These are phyloP conservation scores for Ophiostoma australiae DNA, from an alignment of 2,329 filamentous ascomycete species.

Conservation along the genomic window DNA sequence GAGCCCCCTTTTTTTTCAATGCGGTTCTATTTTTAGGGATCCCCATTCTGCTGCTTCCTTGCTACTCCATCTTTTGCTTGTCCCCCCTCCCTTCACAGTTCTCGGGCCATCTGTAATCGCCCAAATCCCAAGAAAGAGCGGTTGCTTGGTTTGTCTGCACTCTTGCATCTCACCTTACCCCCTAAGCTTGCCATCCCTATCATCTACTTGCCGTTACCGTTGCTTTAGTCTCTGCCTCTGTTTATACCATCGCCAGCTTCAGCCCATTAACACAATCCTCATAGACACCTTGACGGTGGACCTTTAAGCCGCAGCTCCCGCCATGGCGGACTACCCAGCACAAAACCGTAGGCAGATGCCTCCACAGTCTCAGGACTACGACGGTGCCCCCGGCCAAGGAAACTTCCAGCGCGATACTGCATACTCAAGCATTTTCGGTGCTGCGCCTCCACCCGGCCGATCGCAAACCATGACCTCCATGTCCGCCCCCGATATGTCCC, in stretches of 20 bases:
- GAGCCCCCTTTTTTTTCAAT: constrained; percentile 19
- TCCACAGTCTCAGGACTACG: constrained; percentile 46
- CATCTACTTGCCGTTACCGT: neutral
- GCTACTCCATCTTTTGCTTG: constrained; percentile 8
- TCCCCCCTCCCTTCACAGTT: constrained; percentile 37
- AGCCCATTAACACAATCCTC: neutral
- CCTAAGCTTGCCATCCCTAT: neutral
- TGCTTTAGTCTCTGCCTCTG: neutral
- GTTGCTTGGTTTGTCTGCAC: neutral
- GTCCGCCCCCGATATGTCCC: constrained; percentile 49
- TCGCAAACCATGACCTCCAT: constrained; percentile 94
- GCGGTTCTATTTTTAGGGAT: constrained; percentile 24
- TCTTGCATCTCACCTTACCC: neutral
- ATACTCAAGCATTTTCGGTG: constrained; percentile 93
- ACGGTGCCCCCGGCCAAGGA: constrained; percentile 37
- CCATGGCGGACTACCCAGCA: constrained; percentile 57
- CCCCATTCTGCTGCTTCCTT: constrained; percentile 11
- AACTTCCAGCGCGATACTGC: constrained; percentile 82
- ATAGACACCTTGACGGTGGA: constrained; percentile 12
- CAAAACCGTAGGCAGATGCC: constrained; percentile 41
- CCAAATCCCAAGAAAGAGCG: neutral
- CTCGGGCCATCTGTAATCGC: constrained; percentile 9
- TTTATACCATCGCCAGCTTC: neutral
- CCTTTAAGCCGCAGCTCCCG: constrained; percentile 17
- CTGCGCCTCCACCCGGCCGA: constrained; percentile 69